phyloP scores from a whole-genome alignment of 257 asterid species.

The Capsicum baccatum region DNA sequence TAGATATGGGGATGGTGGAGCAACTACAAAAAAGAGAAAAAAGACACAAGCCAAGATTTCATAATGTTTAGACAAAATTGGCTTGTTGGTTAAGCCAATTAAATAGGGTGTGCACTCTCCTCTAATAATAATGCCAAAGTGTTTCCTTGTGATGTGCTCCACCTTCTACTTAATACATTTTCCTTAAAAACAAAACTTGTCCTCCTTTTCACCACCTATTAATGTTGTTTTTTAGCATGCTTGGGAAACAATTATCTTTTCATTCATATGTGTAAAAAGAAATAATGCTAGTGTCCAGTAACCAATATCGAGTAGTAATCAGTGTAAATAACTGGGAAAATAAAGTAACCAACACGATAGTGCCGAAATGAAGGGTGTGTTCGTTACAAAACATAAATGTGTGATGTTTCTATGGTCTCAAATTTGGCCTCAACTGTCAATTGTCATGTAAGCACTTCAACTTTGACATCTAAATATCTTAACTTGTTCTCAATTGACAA shows the following conservation, averaged over 20 bases:
- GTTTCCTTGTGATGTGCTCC: constrained; percentile 11
- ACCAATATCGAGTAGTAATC: not conserved
- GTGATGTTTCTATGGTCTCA: no score
- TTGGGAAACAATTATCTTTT: not conserved
- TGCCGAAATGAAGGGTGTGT: no score
- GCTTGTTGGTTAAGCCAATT: constrained; percentile 22
- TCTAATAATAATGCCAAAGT: not conserved
- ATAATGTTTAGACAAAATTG: constrained; percentile 1
- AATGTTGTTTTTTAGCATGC: constrained; percentile 22
- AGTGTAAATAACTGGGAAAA: not conserved
- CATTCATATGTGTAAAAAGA: not conserved
- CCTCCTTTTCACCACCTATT: not conserved
- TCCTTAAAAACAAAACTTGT: not conserved
- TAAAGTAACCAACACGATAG: not conserved
- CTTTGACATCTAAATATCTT: no score
- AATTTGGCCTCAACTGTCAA: no score
- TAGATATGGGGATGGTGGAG: not conserved
- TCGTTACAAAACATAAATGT: no score
- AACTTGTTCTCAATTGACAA: no score
- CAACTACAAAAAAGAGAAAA: not conserved
- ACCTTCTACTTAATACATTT: constrained; percentile 18
- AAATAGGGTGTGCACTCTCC: not conserved
- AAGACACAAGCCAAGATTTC: not conserved
- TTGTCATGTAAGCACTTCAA: no score
- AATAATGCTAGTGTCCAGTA: not conserved